Evolutionary conservation across 306 rosid species (phyloP).

Genomic region (Cucumis melo): DNA sequence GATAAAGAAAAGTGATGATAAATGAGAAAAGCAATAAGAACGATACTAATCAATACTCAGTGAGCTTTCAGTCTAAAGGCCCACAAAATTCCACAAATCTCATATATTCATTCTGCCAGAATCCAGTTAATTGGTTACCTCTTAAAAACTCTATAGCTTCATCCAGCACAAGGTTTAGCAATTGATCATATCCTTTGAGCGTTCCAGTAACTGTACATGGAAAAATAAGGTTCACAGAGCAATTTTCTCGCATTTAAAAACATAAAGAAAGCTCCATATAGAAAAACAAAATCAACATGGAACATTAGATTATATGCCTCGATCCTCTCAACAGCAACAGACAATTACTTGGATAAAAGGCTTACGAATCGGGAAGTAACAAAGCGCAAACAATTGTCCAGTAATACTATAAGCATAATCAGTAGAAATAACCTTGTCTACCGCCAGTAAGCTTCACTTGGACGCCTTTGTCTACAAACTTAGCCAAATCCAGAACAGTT

Average conservation of each 20-base stretch:
- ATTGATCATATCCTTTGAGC: conserved; percentile 90
- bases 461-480: conserved; percentile 89
- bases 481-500: conserved; percentile 76
- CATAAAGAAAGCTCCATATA: not conserved
- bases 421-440: conserved; percentile 45
- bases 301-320: not conserved
- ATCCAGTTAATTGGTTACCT: conserved; percentile 32
- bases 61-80: not conserved
- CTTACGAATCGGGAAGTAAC: not conserved
- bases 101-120: not conserved
- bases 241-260: not conserved
- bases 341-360: not conserved
- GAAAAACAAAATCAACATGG: not conserved
- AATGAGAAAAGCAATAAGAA: not conserved
- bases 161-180: conserved; percentile 84
- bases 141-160: conserved; percentile 85
- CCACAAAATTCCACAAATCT: not conserved
- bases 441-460: conserved; percentile 90
- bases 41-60: not conserved
- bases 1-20: not conserved
- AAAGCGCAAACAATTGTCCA: not conserved
- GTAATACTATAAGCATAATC: not conserved
- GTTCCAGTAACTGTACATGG: conserved; percentile 66
- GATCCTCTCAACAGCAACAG: not conserved
- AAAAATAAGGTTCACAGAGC: not conserved